phyloP scores from a whole-genome alignment of 2,329 filamentous ascomycete species.

The Cordyceps farinosa region DNA sequence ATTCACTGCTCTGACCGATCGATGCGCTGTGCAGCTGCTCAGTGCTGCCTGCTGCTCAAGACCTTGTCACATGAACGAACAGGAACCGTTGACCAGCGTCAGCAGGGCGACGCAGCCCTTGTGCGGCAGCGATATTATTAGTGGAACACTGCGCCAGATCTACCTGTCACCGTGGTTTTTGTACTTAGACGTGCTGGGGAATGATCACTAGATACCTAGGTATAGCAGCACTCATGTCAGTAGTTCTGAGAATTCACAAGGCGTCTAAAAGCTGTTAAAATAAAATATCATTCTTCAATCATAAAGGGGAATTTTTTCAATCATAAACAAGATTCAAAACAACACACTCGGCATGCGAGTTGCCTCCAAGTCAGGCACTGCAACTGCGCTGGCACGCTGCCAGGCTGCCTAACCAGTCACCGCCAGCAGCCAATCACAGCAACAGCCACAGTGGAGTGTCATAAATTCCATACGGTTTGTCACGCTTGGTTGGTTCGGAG shows the following conservation, averaged over 20 bases:
- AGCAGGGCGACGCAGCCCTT: not conserved
- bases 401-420: constrained; percentile 3
- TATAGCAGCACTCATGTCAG: too few species aligned
- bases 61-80: not conserved
- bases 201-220: too few species aligned
- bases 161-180: not conserved
- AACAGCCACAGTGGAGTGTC: not conserved
- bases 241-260: too few species aligned
- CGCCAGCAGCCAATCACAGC: constrained; percentile 8
- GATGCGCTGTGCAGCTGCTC: not conserved
- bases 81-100: constrained; percentile 3
- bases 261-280: too few species aligned
- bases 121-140: not conserved
- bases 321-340: too few species aligned
- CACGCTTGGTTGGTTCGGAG: too few species aligned
- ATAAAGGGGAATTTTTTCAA: too few species aligned
- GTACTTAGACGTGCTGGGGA: not conserved
- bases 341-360: too few species aligned
- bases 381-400: not conserved
- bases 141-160: not conserved
- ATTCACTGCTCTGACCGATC: not conserved
- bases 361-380: not conserved
- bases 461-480: too few species aligned
- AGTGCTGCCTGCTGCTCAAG: not conserved
- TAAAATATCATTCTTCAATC: too few species aligned